Base-by-base conservation (phyloP, 305 asterid genomes). In the Fraxinus xanthoxyloides region DNA sequence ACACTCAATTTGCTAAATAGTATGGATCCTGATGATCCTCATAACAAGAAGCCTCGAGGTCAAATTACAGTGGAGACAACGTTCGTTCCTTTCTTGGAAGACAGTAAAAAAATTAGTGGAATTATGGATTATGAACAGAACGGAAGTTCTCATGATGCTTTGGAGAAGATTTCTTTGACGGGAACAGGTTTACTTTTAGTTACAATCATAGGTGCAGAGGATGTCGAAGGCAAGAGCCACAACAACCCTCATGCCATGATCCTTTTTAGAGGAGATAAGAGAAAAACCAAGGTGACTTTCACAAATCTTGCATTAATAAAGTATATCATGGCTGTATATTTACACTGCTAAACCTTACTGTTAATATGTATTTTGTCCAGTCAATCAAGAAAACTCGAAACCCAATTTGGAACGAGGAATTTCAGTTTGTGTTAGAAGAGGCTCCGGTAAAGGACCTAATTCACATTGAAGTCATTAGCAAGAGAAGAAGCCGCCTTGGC, bases 351-450 rank as follows among this genome's bases (percentile, higher is more conserved):
- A 77, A 40, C 56, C 26, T 38, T 24, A 63, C 34, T 65, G 61
- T 30, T 48, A 17, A 34, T 72, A 2, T 51, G 48, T 74, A 30
- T 46, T 61, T 26, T 77, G 23, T 80, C 17, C 34, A 94, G 98
- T 19, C 77, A 12, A 83, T 91, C 48, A 91, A 82, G 88, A 92
- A 87, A 85, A 86, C 88, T 38, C 89, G 94, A 35, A 79, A 91
- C 81, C 98, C 98, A 10, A 54, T 67, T 21, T 95, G 98, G 98
- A 90, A 91, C 38, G 98, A 93, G 56, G 95, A 91, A n/a, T 93
- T 93, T 75, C 86, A 93, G 83, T 93, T 92, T 84, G 84, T 90
- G 63, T 69, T 93, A 30, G 98, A 93, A 75, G 94, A 92, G 67
- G 87, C 97, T 79, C 98, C 97, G 5, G 19, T 87, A 31, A 87